Percentiles rank a stretch among this genome's conserved stretches.
Conservation (phyloP, 1,139 yeast genomes). For the Spathaspora sp. region DNA sequence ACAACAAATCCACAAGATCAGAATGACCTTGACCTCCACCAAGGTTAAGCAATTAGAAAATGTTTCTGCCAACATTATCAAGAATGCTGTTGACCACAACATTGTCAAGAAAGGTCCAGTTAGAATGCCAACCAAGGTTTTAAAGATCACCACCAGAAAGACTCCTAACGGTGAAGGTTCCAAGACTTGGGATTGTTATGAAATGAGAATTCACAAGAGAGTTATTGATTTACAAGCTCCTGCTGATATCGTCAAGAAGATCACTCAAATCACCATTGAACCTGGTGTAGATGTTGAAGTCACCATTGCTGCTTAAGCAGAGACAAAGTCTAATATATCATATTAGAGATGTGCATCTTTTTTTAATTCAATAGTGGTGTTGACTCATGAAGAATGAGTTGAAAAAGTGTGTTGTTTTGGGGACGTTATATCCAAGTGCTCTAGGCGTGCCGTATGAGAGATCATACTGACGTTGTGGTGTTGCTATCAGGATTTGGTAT, state of each 20-base stretch:
- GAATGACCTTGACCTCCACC: constrained; percentile 99
- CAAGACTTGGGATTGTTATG: constrained; percentile 99
- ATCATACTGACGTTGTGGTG: constrained; percentile 60
- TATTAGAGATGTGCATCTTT: constrained; percentile 1
- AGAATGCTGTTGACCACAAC: constrained; percentile 80
- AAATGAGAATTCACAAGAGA: constrained; percentile 99
- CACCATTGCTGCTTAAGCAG: constrained; percentile 39
- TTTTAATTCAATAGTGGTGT: neutral
- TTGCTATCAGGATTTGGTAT: constrained; percentile 58
- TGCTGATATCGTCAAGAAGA: constrained; percentile 89
- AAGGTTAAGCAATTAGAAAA: constrained; percentile 98
- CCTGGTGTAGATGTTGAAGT: constrained; percentile 50
- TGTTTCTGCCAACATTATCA: constrained; percentile 82
- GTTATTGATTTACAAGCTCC: constrained; percentile 98
- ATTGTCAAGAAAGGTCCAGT: constrained; percentile 97
- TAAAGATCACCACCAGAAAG: constrained; percentile 99
- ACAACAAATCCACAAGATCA: constrained; percentile 92
- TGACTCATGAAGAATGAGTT: constrained; percentile 1
- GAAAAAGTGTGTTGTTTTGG: constrained; percentile 9
- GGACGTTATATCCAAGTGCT: constrained; percentile 44
- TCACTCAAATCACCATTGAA: constrained; percentile 87
- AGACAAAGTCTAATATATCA: neutral
- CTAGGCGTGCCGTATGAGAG: constrained; percentile 60
- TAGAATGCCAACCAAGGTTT: constrained; percentile 99
- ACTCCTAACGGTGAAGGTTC: constrained; percentile 99